Evolutionary conservation across 2,329 filamentous ascomycete genomes (phyloP), one percentile per base, ranked within the genome.

Genomic region (Pseudodiploospora longispora): DNA sequence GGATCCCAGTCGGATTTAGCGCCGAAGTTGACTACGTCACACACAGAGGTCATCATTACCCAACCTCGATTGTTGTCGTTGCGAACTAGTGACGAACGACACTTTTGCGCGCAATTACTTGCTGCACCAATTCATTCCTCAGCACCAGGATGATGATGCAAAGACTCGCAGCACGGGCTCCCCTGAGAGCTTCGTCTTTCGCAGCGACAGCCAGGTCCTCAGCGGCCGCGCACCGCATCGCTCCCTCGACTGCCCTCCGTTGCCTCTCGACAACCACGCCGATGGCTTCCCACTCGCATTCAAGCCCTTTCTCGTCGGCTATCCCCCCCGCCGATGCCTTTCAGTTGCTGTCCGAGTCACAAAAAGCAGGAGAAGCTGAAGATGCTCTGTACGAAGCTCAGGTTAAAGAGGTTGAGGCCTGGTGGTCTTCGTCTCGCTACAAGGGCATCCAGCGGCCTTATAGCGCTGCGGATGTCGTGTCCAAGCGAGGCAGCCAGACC

Each of bases 361-460:
- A 84, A 45, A 96, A 97, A 65, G 71, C 83, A 0, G 88, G 88
- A 10, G 72, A 76, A 12, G 80, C 87, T 1, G 93, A 97, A 65
- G 89, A 97, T 66, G 80, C 80, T 1, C 74, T 96, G 1, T 95
- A 90, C 63, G 80, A 90, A 36, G 78, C 85, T 50, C 87, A 96
- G 61, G 73, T 97, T 42, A 76, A 83, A 57, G 84, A 93, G 56
- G 88, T 97, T 9, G 80, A 90, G 63, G 76, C 83, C 29, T 97
- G 91, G 93, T 98, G 91, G 91, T 76, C 78, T 19, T 84, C 83
- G 35, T 83, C 87, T 6, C 82, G 93, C 45, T 98, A 82, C 62
- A 77, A 84, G 52, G 91, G 87, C 48, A 96, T 97, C 71, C 93
- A 85, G 71, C 78, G 93, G 38, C 89, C 91, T 8, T 98, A 97